These are phyloP conservation scores for Heliosperma pusillum DNA, from an alignment of 148 eudicot genomes.

Conservation along the genomic window DNA sequence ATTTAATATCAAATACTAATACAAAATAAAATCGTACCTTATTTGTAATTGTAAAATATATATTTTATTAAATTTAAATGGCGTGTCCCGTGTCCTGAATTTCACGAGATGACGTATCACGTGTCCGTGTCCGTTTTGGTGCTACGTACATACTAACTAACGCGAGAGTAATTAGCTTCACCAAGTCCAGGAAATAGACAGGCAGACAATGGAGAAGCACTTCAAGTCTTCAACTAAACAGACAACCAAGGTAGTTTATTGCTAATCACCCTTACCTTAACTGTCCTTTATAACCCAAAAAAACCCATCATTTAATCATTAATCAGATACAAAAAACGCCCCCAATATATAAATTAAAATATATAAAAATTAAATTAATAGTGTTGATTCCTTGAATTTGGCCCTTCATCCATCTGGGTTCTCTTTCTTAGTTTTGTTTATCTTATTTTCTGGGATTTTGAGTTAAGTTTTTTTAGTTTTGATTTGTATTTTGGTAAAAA, in stretches of 20 bases:
- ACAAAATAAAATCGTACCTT: no score
- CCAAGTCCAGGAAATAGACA: background rate
- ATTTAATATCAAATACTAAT: no score
- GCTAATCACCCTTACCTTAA: background rate
- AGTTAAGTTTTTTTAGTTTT: constrained; percentile 8
- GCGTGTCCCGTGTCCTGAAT: no score
- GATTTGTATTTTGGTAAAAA: constrained; percentile 23
- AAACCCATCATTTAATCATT: background rate
- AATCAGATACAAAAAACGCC: background rate
- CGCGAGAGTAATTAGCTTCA: no score
- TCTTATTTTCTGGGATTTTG: constrained; percentile 23
- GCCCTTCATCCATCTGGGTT: constrained; percentile 31
- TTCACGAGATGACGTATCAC: no score
- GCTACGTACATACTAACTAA: no score
- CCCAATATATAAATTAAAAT: background rate
- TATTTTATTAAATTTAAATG: no score
- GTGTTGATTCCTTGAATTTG: constrained; percentile 18
- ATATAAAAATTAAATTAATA: background rate
- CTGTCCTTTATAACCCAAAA: background rate
- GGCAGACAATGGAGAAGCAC: constrained; percentile 6
- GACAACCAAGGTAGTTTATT: background rate
- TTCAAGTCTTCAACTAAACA: constrained; percentile 1
- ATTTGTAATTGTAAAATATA: no score
- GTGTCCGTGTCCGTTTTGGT: no score
- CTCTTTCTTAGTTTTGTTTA: constrained; percentile 6